These are phyloP conservation scores for Ambrosia artemisiifolia DNA, from an alignment of 129 eudicot species.

Conservation along the genomic window DNA sequence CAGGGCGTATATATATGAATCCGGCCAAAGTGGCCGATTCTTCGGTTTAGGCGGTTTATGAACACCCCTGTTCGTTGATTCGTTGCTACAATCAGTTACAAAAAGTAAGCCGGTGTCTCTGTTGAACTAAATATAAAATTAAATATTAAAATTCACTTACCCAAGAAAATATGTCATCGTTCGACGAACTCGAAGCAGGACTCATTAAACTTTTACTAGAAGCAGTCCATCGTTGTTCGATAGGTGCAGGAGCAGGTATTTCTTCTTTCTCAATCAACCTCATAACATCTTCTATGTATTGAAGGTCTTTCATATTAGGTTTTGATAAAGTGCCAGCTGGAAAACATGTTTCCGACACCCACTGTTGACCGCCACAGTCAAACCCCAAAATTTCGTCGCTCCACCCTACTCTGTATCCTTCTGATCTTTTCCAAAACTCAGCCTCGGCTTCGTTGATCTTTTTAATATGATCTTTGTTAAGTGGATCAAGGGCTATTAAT, in stretches of 20 bases:
- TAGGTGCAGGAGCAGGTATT: slow-evolving; percentile 97
- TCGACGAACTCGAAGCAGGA: slow-evolving; percentile 77
- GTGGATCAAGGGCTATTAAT: slow-evolving; percentile 77
- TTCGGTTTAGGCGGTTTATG: no score
- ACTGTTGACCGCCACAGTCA: slow-evolving; percentile 99
- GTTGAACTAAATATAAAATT: neutral
- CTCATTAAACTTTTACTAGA: slow-evolving; percentile 87
- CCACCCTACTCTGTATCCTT: slow-evolving; percentile 94
- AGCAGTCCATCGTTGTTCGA: slow-evolving; percentile 95
- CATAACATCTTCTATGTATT: slow-evolving; percentile 67
- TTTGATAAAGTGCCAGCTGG: slow-evolving; percentile 87
- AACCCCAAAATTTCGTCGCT: slow-evolving; percentile 96
- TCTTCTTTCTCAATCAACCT: slow-evolving; percentile 74
- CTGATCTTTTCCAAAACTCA: slow-evolving; percentile 86
- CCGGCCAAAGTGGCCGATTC: no score
- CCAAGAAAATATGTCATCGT: slow-evolving; percentile 94
- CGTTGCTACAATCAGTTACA: neutral
- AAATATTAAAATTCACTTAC: slow-evolving; percentile 30
- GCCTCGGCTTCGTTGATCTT: slow-evolving; percentile 95
- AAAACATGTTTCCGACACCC: slow-evolving; percentile 97
- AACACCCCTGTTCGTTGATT: neutral
- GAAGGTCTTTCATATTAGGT: slow-evolving; percentile 86
- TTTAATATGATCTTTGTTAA: slow-evolving; percentile 65
- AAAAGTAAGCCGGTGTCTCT: neutral
- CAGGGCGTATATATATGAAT: no score